Evolutionary conservation across 225 moss, liverwort and hornwort genomes (phyloP).

Genomic region (Marchantia paleacea): DNA sequence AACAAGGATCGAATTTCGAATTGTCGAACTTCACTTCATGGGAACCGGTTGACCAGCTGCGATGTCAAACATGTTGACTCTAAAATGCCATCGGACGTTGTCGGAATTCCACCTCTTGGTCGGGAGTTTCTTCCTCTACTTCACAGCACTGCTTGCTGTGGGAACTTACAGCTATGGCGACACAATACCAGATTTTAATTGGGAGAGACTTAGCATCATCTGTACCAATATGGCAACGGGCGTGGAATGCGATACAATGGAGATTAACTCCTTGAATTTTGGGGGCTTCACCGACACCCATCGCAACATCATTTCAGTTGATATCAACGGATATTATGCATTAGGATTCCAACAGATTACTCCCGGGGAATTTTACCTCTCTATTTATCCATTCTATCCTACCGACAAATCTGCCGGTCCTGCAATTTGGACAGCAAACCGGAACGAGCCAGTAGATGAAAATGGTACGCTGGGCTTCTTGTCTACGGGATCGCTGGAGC

Average conservation of each 20-base stretch:
- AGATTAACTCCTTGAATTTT: background rate
- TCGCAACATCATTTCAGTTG: constrained; percentile 15
- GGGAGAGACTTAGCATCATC: constrained; percentile 12
- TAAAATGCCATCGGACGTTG: background rate
- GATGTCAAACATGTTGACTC: constrained; percentile 13
- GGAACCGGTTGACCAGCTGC: constrained; percentile 1
- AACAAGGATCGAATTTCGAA: background rate
- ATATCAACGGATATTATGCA: constrained; percentile 9
- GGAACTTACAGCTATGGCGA: background rate
- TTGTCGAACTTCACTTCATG: too few species aligned
- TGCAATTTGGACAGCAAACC: constrained; percentile 7
- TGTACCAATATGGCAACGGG: constrained; percentile 12
- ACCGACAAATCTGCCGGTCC: constrained; percentile 1
- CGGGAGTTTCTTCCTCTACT: background rate
- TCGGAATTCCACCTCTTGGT: background rate
- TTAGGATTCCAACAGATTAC: constrained; percentile 7
- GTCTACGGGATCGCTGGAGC: constrained; percentile 2
- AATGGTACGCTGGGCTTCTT: constrained; percentile 8
- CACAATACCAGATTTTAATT: constrained; percentile 1
- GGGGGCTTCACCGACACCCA: constrained; percentile 11
- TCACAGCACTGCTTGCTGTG: background rate
- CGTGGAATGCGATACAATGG: constrained; percentile 17
- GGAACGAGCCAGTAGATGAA: constrained; percentile 8
- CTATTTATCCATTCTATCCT: constrained; percentile 17
- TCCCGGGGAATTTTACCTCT: constrained; percentile 7